phyloP scores from a whole-genome alignment of 805 yeast species.

The Candida silvicultrix region DNA sequence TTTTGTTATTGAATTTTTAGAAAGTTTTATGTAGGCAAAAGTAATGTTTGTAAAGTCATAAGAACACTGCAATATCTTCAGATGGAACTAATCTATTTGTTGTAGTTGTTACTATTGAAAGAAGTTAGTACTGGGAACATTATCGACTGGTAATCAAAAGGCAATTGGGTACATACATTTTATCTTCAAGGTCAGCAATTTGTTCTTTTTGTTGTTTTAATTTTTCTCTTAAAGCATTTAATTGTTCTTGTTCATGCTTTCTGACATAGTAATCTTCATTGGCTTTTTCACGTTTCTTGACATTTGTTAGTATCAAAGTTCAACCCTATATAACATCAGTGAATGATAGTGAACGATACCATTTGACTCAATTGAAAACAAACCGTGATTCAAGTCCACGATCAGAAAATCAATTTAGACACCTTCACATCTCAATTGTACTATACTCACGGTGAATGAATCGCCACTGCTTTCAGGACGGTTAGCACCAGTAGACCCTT shows the following conservation, averaged over 20 bases:
- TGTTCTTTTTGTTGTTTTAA: slow-evolving; percentile 70
- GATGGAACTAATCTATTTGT: not conserved
- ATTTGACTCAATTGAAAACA: slow-evolving; percentile 1
- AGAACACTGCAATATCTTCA: not conserved
- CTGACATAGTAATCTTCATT: slow-evolving; percentile 80
- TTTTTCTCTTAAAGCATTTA: slow-evolving; percentile 68
- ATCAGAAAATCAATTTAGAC: not conserved
- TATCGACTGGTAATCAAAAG: not conserved
- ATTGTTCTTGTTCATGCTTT: slow-evolving; percentile 86
- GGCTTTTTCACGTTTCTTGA: slow-evolving; percentile 83
- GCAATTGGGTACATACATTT: slow-evolving; percentile 20
- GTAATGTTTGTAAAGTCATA: too few relatives aligned
- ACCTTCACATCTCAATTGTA: too few relatives aligned
- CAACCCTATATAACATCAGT: too few relatives aligned
- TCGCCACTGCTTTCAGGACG: slow-evolving; percentile 50
- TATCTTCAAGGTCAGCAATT: slow-evolving; percentile 43
- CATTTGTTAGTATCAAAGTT: slow-evolving; percentile 17
- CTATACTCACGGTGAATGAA: slow-evolving; percentile 46
- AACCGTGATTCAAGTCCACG: too few relatives aligned
- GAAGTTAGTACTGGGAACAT: not conserved
- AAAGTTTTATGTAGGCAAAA: too few relatives aligned
- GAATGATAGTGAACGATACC: too few relatives aligned
- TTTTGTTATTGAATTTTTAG: not conserved
- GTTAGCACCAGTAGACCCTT: slow-evolving; percentile 57
- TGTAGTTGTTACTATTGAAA: not conserved